Percentiles rank a stretch among this genome's conserved stretches.
phyloP scores from a whole-genome alignment of 2,329 filamentous ascomycete genomes.

The Piedraia hortae region DNA sequence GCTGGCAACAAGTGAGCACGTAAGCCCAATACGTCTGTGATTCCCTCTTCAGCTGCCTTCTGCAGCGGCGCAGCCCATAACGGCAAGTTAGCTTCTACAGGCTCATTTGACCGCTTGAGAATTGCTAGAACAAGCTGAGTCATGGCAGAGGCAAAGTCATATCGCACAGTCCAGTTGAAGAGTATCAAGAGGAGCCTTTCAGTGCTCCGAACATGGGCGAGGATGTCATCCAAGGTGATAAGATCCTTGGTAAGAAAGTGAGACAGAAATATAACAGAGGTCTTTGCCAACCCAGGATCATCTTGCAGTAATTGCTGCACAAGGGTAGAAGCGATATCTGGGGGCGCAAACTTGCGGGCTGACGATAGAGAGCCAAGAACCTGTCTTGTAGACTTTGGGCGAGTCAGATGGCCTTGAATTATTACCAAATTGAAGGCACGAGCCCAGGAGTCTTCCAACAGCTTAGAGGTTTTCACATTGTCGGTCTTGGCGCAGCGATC shows the following conservation, averaged over 20 bases:
- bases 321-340: neutral
- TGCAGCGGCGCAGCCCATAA: slow-evolving; percentile 4
- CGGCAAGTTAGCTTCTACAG: slow-evolving; percentile 1
- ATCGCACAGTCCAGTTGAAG: slow-evolving; percentile 12
- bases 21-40: slow-evolving; percentile 11
- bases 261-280: slow-evolving; percentile 13
- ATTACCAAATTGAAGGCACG: slow-evolving; percentile 17
- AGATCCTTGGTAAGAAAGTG: slow-evolving; percentile 35
- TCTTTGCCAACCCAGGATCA: slow-evolving; percentile 1
- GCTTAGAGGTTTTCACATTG: slow-evolving; percentile 10
- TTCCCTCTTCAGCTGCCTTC: neutral
- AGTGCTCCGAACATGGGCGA: slow-evolving; percentile 2
- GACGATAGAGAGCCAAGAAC: slow-evolving; percentile 9
- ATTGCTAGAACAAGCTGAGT: slow-evolving; percentile 8
- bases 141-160: slow-evolving; percentile 11
- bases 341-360: neutral
- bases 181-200: slow-evolving; percentile 3
- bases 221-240: slow-evolving; percentile 19
- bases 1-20: slow-evolving; percentile 21
- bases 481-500: slow-evolving; percentile 14
- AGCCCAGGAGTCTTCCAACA: slow-evolving; percentile 14
- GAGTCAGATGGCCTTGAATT: slow-evolving; percentile 16
- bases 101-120: slow-evolving; percentile 10
- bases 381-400: slow-evolving; percentile 21
- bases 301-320: neutral